Percentiles rank a stretch among this genome's conserved stretches.
Conservation (phyloP, 805 yeast genomes). For the Sungouiella blattae region DNA sequence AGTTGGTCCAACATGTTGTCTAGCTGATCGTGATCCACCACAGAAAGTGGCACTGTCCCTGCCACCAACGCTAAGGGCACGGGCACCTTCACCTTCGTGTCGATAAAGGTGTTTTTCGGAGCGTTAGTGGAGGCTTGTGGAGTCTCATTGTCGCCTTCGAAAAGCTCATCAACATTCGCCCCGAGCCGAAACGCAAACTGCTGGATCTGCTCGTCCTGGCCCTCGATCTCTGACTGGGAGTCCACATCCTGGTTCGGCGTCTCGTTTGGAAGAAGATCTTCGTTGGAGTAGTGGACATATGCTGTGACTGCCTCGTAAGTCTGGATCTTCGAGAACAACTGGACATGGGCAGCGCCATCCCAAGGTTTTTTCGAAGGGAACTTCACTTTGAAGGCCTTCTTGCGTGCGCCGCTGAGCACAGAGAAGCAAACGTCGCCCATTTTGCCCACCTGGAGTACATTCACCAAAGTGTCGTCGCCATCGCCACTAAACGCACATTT, state of each 20-base stretch:
- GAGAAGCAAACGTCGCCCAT: background rate
- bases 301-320: background rate
- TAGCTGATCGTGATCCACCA: conserved; percentile 28
- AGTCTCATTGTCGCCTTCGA: background rate
- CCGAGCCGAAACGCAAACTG: conserved; percentile 1
- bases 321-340: background rate
- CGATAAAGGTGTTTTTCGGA: background rate
- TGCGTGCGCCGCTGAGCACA: background rate
- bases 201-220: background rate
- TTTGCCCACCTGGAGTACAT: background rate
- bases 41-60: conserved; percentile 15
- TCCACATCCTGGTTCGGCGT: background rate
- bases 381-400: background rate
- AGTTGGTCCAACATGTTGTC: conserved; percentile 38
- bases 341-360: background rate
- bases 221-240: background rate
- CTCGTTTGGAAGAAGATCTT: background rate
- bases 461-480: background rate
- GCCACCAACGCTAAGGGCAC: conserved; percentile 18
- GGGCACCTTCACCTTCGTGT: background rate
- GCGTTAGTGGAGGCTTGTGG: background rate
- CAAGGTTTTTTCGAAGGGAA: too few relatives aligned
- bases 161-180: background rate
- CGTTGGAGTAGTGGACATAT: background rate
- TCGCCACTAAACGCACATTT: background rate